Base-by-base conservation (phyloP, 441 rosid genomes). In the Aleurites moluccanus region DNA sequence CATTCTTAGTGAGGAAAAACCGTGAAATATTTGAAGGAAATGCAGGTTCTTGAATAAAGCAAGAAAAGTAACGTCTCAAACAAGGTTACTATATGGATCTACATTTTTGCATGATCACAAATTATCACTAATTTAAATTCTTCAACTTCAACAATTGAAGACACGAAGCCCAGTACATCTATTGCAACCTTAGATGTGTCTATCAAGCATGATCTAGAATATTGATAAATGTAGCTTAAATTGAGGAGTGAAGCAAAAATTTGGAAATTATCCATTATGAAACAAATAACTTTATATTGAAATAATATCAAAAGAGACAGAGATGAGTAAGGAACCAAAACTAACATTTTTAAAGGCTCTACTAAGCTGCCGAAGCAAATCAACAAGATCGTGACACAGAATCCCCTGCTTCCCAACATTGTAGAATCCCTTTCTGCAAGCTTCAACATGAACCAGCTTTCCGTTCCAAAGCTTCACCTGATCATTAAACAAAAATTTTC, bases 391-490 rank as follows among this genome's bases (percentile, higher is more conserved):
- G 82, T 90, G 96, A 75, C 91, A 88, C 38, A 90, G 82, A 55
- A 91, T 85, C 83, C 78, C 83, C 72, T 85, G 98, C 87, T 92
- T 95, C 69, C 98, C 98, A 52, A 85, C 76, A 57, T 85, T 83
- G 82, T 80, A 91, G 82, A 91, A 95, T 27, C 99, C 96, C 75
- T 86, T 87, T 50, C 80, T 86, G 85, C 93, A 89, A 75, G 90
- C 90, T 81, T 95, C 98, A 55, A 92, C 88, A 21, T 88, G 90
- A 78, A 91, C 88, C 83, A 89, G 70, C 89, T 92, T 95, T 79
- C 97, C 98, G 70, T 91, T 91, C 85, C 98, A 90, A 74, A 92
- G 91, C 89, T 91, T 95, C 86, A 87, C 99, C 99, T 95, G 85
- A 62, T 60, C 50, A 79, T 40, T 15, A 14, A 33, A 15, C 21